Conservation (phyloP, 1,284 basidiomycete species). For the Calocybe gambosa region DNA sequence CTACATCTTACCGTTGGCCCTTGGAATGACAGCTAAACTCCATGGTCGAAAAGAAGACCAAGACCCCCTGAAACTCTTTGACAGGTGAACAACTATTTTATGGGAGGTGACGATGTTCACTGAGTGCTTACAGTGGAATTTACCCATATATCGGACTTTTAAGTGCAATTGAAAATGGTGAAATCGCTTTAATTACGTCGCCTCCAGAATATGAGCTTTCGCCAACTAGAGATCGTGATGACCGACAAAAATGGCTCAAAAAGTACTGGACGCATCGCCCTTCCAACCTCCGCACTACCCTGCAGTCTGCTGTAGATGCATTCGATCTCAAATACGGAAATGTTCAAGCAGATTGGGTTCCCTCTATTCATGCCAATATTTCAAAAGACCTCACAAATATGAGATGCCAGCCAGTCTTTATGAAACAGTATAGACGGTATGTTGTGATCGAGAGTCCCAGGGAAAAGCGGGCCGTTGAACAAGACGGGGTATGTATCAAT, state of each 20-base stretch:
- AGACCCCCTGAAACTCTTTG: conserved; percentile 30
- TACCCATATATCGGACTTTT: conserved; percentile 40
- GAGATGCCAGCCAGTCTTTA: conserved; percentile 52
- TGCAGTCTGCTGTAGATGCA: conserved; percentile 35
- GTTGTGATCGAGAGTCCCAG: conserved; percentile 42
- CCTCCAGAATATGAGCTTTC: conserved; percentile 28
- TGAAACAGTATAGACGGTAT: conserved; percentile 54
- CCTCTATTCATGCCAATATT: conserved; percentile 36
- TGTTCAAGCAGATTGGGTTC: conserved; percentile 22
- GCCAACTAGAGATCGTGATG: conserved; percentile 13
- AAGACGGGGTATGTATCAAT: conserved; percentile 23
- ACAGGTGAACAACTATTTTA: conserved; percentile 22
- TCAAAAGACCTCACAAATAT: conserved; percentile 36
- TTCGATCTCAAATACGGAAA: conserved; percentile 34
- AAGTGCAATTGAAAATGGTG: conserved; percentile 43
- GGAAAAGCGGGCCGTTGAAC: conserved; percentile 14
- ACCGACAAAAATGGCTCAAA: conserved; percentile 24
- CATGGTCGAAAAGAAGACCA: conserved; percentile 22
- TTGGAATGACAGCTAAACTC: conserved; percentile 40
- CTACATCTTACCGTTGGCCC: conserved; percentile 53
- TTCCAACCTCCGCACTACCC: conserved; percentile 27
- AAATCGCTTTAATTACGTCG: conserved; percentile 41
- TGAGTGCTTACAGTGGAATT: conserved; percentile 23
- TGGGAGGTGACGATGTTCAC: neutral
- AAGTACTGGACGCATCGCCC: conserved; percentile 21